phyloP scores from a whole-genome alignment of 2,329 filamentous ascomycete species.

The Aspergillus terreus region DNA sequence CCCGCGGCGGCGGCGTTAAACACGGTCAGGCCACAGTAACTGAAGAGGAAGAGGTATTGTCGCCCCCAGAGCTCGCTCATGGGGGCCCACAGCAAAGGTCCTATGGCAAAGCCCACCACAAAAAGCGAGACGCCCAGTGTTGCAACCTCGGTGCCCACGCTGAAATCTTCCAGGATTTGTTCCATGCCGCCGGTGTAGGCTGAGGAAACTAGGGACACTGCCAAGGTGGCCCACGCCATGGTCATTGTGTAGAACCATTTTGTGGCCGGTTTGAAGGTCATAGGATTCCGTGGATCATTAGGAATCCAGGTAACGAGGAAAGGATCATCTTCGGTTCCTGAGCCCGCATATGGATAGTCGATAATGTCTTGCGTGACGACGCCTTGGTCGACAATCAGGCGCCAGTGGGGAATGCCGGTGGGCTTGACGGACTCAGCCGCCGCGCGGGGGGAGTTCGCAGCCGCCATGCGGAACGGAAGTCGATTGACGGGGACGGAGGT shows the following conservation, averaged over 20 bases:
- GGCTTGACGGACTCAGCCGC: conserved; percentile 9
- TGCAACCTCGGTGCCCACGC: conserved; percentile 8
- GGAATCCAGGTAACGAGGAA: conserved; percentile 12
- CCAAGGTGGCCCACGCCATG: conserved; percentile 8
- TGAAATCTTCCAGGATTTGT: conserved; percentile 9
- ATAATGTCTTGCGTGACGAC: conserved; percentile 10
- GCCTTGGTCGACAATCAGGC: conserved; percentile 13
- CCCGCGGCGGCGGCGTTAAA: conserved; percentile 59
- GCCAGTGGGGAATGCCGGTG: conserved; percentile 13
- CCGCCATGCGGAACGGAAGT: background rate
- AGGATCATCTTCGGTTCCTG: conserved; percentile 12
- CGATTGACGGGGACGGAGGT: background rate
- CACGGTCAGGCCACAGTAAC: conserved; percentile 41
- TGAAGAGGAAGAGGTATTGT: conserved; percentile 18
- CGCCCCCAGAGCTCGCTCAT: conserved; percentile 23
- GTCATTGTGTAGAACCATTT: conserved; percentile 11
- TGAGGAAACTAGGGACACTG: conserved; percentile 11
- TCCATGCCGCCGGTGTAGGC: conserved; percentile 11
- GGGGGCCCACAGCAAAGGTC: conserved; percentile 35
- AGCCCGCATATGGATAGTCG: conserved; percentile 9
- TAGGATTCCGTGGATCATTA: conserved; percentile 13
- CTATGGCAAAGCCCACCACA: conserved; percentile 37
- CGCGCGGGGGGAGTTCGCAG: background rate
- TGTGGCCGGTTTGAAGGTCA: background rate
- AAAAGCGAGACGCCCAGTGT: conserved; percentile 20